Percentiles rank a stretch among this genome's conserved stretches.
Conservation (phyloP, 352 stramenopile genomes). For the Peronospora belbahrii region DNA sequence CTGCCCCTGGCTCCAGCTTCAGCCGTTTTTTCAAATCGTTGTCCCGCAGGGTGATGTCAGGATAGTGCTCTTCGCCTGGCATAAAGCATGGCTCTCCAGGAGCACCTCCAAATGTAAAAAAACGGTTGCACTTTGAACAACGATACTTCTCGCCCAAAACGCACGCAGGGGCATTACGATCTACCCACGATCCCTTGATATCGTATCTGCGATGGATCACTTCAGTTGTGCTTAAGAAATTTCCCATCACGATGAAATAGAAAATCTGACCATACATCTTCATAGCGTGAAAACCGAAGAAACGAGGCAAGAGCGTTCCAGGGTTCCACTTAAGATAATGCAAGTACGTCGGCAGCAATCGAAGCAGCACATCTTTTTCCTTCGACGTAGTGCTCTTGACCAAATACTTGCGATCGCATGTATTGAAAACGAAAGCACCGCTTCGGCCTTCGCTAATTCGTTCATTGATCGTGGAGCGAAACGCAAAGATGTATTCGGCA, state of each 20-base stretch:
- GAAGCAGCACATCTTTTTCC: conserved; percentile 75
- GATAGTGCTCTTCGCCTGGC: conserved; percentile 64
- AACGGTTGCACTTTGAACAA: conserved; percentile 81
- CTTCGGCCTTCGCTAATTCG: conserved; percentile 84
- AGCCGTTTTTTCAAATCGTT: conserved; percentile 85
- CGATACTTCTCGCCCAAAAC: conserved; percentile 69
- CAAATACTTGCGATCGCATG: conserved; percentile 84
- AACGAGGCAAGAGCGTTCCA: conserved; percentile 78
- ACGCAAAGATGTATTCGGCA: conserved; percentile 70
- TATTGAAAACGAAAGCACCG: conserved; percentile 88
- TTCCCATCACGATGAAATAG: conserved; percentile 91
- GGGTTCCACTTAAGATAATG: conserved; percentile 87
- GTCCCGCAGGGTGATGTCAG: conserved; percentile 75
- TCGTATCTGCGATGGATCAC: conserved; percentile 86
- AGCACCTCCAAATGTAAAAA: conserved; percentile 66
- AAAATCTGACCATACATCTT: conserved; percentile 89
- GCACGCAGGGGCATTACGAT: conserved; percentile 73
- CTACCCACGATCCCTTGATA: conserved; percentile 88
- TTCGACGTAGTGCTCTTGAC: conserved; percentile 82
- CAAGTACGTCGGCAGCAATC: conserved; percentile 77
- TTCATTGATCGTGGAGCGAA: conserved; percentile 82
- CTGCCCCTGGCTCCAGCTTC: conserved; percentile 47
- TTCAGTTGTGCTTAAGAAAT: conserved; percentile 79
- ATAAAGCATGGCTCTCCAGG: conserved; percentile 40
- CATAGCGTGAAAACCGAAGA: conserved; percentile 86